These are phyloP conservation scores for Aspergillus sojae DNA, from an alignment of 2,329 filamentous ascomycete species.

Conservation along the genomic window DNA sequence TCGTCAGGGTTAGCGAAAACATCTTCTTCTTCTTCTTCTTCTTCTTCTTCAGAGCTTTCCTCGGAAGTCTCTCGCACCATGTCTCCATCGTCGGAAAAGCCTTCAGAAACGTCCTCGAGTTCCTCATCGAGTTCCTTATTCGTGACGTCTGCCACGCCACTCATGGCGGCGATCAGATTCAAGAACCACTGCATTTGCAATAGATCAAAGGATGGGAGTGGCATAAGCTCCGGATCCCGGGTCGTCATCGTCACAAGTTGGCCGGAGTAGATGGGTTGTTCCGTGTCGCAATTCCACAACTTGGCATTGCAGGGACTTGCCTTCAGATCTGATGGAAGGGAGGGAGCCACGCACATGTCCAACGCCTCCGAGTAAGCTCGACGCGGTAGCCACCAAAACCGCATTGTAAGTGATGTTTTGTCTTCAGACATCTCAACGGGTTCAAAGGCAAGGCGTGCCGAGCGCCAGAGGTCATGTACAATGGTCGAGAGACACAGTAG, in stretches of 20 bases:
- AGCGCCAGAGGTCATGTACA: slow-evolving; percentile 2
- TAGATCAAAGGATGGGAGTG: slow-evolving; percentile 1
- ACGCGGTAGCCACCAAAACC: slow-evolving; percentile 1
- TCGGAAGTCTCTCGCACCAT: no score
- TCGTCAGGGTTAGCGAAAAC: accelerated
- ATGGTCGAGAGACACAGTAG: not conserved
- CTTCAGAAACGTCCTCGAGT: not conserved
- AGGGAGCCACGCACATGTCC: no score
- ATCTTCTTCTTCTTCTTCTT: no score
- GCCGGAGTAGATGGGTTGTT: no score
- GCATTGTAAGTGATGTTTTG: slow-evolving; percentile 1
- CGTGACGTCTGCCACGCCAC: not conserved
- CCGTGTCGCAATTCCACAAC: no score
- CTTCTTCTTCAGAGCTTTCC: no score
- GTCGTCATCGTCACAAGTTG: no score
- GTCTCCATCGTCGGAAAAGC: not conserved
- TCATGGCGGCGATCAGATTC: not conserved
- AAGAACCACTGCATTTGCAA: not conserved
- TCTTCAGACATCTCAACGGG: slow-evolving; percentile 1
- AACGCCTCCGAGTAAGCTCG: no score
- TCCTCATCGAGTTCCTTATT: not conserved
- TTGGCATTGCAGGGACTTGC: no score
- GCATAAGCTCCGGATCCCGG: not conserved
- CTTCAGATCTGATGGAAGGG: no score
- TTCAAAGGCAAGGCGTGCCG: slow-evolving; percentile 7